Percentiles rank a stretch among this genome's conserved stretches.
These are phyloP conservation scores for Ilex asprella DNA, from an alignment of 257 asterid genomes.

Conservation along the genomic window DNA sequence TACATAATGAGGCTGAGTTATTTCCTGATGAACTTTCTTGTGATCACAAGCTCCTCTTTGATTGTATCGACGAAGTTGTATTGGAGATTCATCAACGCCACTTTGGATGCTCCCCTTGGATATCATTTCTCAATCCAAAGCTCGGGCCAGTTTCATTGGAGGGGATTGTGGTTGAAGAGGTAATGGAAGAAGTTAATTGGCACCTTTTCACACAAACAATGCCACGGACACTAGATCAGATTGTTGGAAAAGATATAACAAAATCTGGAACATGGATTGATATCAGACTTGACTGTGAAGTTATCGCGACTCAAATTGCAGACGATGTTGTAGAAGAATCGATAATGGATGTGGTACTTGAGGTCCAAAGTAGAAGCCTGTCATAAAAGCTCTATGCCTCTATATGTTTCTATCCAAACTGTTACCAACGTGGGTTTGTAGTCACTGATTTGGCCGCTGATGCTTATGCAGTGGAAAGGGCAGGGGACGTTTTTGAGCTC, in stretches of 20 bases:
- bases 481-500: too few species aligned
- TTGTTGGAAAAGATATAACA: constrained; percentile 33
- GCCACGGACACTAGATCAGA: constrained; percentile 39
- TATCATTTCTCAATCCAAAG: constrained; percentile 30
- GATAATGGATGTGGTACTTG: constrained; percentile 36
- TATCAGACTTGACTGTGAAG: constrained; percentile 35
- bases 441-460: too few species aligned
- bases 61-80: constrained; percentile 60
- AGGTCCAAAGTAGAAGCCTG: constrained; percentile 24
- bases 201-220: constrained; percentile 32
- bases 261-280: constrained; percentile 56
- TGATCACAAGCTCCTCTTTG: constrained; percentile 62
- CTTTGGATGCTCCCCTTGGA: constrained; percentile 36
- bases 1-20: constrained; percentile 36
- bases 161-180: constrained; percentile 39
- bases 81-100: constrained; percentile 26
- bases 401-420: too few species aligned
- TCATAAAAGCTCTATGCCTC: background rate
- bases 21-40: constrained; percentile 25
- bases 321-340: constrained; percentile 58
- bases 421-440: too few species aligned
- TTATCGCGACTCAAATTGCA: constrained; percentile 36
- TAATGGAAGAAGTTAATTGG: constrained; percentile 46
- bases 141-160: constrained; percentile 24
- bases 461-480: too few species aligned